Evolutionary conservation across 2,329 filamentous ascomycete species (phyloP).

Genomic region (Venturia effusa): DNA sequence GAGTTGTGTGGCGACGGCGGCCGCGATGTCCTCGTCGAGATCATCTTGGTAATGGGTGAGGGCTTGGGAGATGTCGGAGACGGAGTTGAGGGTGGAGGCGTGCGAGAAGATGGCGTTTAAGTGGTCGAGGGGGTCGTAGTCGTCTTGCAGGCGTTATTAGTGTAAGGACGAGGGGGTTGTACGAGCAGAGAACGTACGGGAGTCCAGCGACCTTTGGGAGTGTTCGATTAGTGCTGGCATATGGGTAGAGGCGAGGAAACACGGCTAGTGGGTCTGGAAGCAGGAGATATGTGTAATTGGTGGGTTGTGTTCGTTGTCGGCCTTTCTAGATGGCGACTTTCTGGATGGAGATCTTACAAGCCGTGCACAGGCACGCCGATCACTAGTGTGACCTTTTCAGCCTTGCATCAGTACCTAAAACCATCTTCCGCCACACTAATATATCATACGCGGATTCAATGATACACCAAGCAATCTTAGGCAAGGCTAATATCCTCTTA

Average conservation of each 20-base stretch:
- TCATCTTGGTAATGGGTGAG: slow-evolving; percentile 71
- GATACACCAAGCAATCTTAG: not conserved
- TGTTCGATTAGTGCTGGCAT: slow-evolving; percentile 6
- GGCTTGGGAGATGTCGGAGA: slow-evolving; percentile 60
- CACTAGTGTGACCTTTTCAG: not conserved
- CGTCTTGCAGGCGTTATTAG: slow-evolving; percentile 36
- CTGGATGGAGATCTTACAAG: not conserved
- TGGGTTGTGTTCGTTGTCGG: not conserved
- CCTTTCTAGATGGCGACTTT: not conserved
- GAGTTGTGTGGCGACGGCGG: slow-evolving; percentile 64
- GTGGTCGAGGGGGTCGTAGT: slow-evolving; percentile 89
- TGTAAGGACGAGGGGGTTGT: not conserved
- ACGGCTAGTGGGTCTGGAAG: not conserved
- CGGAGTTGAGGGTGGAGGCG: slow-evolving; percentile 70
- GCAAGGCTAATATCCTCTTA: not conserved
- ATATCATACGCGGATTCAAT: not conserved
- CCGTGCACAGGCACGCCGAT: not conserved
- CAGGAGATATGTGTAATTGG: not conserved
- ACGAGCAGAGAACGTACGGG: not conserved
- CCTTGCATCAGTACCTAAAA: not conserved
- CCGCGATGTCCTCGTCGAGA: slow-evolving; percentile 65
- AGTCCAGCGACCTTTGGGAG: slow-evolving; percentile 7
- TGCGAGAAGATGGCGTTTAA: slow-evolving; percentile 90
- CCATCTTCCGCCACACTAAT: not conserved
- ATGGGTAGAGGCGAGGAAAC: not conserved